Percentiles rank a stretch among this genome's conserved stretches.
Conservation (phyloP, 805 yeast species). For the Zygoascus biomembranicola region DNA sequence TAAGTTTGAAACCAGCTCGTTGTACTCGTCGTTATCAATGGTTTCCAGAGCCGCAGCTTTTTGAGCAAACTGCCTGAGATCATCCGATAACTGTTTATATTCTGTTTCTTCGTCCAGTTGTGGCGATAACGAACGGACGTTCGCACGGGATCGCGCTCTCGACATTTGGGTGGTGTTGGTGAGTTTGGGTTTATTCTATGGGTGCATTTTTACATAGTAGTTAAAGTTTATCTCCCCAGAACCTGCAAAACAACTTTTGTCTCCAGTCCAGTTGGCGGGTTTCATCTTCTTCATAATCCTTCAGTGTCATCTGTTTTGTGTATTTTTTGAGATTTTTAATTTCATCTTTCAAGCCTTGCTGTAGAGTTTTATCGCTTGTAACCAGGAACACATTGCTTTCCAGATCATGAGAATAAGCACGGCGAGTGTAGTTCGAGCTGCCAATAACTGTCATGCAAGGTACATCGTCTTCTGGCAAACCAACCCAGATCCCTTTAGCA, state of each 20-base stretch:
- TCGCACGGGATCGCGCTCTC: not conserved
- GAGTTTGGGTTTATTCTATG: not conserved
- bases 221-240: conserved; percentile 25
- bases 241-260: conserved; percentile 20
- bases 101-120: not conserved
- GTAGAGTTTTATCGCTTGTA: conserved; percentile 57
- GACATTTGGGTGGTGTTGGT: not conserved
- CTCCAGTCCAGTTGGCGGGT: conserved; percentile 50
- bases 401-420: conserved; percentile 81
- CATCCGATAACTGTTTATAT: not conserved
- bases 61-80: not conserved
- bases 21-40: not conserved
- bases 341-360: conserved; percentile 51
- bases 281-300: conserved; percentile 50
- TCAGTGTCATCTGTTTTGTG: conserved; percentile 44
- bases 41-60: not conserved
- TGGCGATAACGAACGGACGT: not conserved
- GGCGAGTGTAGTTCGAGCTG: conserved; percentile 83
- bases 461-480: conserved; percentile 42
- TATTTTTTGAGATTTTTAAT: conserved; percentile 48
- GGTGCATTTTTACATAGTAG: not conserved
- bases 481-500: conserved; percentile 91
- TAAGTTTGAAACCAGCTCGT: not conserved
- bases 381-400: conserved; percentile 80
- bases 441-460: conserved; percentile 83